Evolutionary conservation across 768 basidiomycete species (phyloP).

Genomic region (Lactarius sanguifluus): DNA sequence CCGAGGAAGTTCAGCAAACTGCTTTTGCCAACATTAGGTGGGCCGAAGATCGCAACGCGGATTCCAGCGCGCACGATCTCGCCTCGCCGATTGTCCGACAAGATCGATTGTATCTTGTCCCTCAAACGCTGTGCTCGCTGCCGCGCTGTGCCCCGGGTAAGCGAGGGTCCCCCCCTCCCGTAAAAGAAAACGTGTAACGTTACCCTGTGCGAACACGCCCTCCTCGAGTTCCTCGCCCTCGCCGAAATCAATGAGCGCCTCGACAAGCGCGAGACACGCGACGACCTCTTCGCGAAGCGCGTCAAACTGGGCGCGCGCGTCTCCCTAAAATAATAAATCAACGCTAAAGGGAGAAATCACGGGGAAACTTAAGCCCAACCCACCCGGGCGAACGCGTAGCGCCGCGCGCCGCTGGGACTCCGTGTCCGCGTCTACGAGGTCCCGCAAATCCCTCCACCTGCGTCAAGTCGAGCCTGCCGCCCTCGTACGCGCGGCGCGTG

Average conservation of each 20-base stretch:
- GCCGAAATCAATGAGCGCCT: conserved; percentile 92
- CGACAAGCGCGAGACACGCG: conserved; percentile 71
- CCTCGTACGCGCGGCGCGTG: conserved; percentile 77
- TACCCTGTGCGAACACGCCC: conserved; percentile 73
- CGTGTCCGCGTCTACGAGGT: conserved; percentile 87
- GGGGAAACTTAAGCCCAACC: conserved; percentile 33
- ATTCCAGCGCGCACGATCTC: conserved; percentile 84
- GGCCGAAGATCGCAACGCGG: conserved; percentile 84
- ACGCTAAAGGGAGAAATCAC: neutral
- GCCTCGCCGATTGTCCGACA: conserved; percentile 72
- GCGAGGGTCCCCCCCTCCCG: conserved; percentile 12
- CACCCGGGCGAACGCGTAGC: conserved; percentile 64
- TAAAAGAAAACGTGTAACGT: conserved; percentile 11
- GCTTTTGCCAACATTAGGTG: conserved; percentile 94
- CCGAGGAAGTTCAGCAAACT: conserved; percentile 84
- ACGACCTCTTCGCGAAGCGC: conserved; percentile 65
- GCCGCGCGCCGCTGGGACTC: conserved; percentile 78
- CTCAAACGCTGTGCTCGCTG: conserved; percentile 50
- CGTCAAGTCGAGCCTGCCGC: conserved; percentile 80
- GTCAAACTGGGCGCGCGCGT: conserved; percentile 58
- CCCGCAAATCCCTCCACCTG: conserved; percentile 87
- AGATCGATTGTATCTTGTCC: conserved; percentile 50
- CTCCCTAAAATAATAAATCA: conserved; percentile 49
- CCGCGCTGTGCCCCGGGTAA: conserved; percentile 46
- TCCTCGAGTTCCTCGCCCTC: conserved; percentile 90